These are phyloP conservation scores for Lophiostoma macrostomum DNA, from an alignment of 495 filamentous ascomycete species.

Conservation along the genomic window DNA sequence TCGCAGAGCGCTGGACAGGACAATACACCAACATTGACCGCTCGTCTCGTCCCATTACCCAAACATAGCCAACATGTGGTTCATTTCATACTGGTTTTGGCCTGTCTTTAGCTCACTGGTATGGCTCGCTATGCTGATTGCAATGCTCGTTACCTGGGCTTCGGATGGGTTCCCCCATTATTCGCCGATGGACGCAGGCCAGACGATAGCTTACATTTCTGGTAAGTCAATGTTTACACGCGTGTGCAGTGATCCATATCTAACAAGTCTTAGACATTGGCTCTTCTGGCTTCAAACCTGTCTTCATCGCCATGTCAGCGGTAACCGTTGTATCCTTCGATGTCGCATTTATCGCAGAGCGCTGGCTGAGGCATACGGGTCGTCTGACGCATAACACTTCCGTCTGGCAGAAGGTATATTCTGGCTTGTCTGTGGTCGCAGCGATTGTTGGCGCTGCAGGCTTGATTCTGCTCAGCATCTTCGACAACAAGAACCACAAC, in stretches of 20 bases:
- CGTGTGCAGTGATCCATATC: too few species aligned
- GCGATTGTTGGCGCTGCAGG: constrained; percentile 73
- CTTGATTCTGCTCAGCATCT: constrained; percentile 76
- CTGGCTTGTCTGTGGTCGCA: constrained; percentile 64
- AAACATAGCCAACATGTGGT: constrained; percentile 29
- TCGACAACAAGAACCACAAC: constrained; percentile 70
- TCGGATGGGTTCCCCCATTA: constrained; percentile 59
- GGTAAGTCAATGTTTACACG: constrained; percentile 15
- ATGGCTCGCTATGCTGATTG: constrained; percentile 77
- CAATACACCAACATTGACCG: too few species aligned
- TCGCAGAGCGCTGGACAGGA: too few species aligned
- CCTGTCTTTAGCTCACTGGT: constrained; percentile 74
- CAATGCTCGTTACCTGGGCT: constrained; percentile 70
- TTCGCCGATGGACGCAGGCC: constrained; percentile 58
- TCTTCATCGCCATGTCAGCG: constrained; percentile 79
- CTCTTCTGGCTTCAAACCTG: constrained; percentile 68
- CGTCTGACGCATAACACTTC: constrained; percentile 69
- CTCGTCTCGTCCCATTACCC: not conserved
- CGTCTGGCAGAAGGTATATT: constrained; percentile 64
- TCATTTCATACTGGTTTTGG: constrained; percentile 65
- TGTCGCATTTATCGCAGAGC: constrained; percentile 73
- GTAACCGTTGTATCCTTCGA: constrained; percentile 83
- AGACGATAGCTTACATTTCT: constrained; percentile 67
- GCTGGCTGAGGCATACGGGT: constrained; percentile 75
- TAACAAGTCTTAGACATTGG: constrained; percentile 60